Evolutionary conservation across 1,284 basidiomycete genomes (phyloP).

Genomic region (Leccinum subrobustum): DNA sequence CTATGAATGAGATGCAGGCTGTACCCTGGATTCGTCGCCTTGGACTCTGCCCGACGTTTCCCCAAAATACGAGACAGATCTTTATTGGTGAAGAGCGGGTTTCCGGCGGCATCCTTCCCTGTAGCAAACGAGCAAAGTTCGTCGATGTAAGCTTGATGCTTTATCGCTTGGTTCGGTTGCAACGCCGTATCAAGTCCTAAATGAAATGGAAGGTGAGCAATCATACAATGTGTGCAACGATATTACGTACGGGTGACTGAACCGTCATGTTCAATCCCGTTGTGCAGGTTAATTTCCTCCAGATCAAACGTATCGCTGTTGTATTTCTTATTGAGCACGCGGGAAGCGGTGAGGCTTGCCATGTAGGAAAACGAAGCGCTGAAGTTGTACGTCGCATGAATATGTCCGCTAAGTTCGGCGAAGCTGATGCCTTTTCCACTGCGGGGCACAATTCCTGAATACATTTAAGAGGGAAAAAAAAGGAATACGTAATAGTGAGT

Average conservation of each 20-base stretch:
- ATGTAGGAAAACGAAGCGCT: slow-evolving; percentile 59
- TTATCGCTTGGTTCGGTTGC: slow-evolving; percentile 51
- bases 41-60: slow-evolving; percentile 57
- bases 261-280: slow-evolving; percentile 42
- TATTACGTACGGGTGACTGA: slow-evolving; percentile 42
- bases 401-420: slow-evolving; percentile 39
- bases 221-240: too few relatives aligned
- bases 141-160: slow-evolving; percentile 48
- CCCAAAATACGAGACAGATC: slow-evolving; percentile 57
- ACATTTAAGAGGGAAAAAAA: background rate
- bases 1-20: slow-evolving; percentile 48
- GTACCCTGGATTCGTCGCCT: slow-evolving; percentile 52
- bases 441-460: slow-evolving; percentile 61
- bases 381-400: slow-evolving; percentile 64
- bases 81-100: slow-evolving; percentile 45
- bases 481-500: too few relatives aligned
- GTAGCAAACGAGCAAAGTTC: slow-evolving; percentile 57
- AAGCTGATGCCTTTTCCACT: slow-evolving; percentile 66
- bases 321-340: slow-evolving; percentile 55
- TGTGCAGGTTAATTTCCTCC: slow-evolving; percentile 62
- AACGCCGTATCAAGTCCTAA: slow-evolving; percentile 56
- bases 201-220: background rate
- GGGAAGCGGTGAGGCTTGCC: slow-evolving; percentile 56
- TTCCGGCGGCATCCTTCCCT: slow-evolving; percentile 51
- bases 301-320: slow-evolving; percentile 59